Percentiles rank a stretch among this genome's conserved stretches.
phyloP scores from a whole-genome alignment of 2,329 filamentous ascomycete species.

The Aspergillus arachidicola region DNA sequence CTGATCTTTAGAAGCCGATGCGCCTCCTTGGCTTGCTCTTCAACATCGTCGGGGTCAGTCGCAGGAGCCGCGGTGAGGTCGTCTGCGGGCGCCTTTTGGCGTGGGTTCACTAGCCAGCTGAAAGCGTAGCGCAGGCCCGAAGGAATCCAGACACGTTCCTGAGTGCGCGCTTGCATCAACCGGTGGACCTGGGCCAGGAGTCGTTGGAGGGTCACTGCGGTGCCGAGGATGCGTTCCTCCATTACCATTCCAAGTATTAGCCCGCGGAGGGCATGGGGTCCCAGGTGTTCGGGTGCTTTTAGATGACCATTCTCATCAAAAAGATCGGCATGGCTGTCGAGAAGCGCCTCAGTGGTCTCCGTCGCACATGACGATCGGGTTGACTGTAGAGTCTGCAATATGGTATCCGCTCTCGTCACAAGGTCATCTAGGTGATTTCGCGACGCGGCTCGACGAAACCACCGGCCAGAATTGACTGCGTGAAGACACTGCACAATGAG shows the following conservation, averaged over 20 bases:
- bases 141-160: slow-evolving; percentile 47
- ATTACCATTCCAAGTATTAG: slow-evolving; percentile 51
- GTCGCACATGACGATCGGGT: slow-evolving; percentile 21
- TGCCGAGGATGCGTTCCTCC: slow-evolving; percentile 45
- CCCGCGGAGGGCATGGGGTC: slow-evolving; percentile 48
- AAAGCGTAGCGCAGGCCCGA: slow-evolving; percentile 41
- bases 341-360: slow-evolving; percentile 45
- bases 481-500: slow-evolving; percentile 29
- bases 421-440: slow-evolving; percentile 20
- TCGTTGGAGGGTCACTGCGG: not conserved
- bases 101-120: slow-evolving; percentile 40
- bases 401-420: slow-evolving; percentile 6
- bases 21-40: slow-evolving; percentile 38
- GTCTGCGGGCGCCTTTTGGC: slow-evolving; percentile 22
- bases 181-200: slow-evolving; percentile 41
- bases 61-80: slow-evolving; percentile 9
- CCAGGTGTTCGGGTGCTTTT: slow-evolving; percentile 33
- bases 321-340: slow-evolving; percentile 22
- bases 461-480: slow-evolving; percentile 29
- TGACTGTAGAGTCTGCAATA: slow-evolving; percentile 27
- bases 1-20: slow-evolving; percentile 41
- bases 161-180: slow-evolving; percentile 41
- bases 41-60: slow-evolving; percentile 29
- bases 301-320: slow-evolving; percentile 28
- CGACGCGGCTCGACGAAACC: slow-evolving; percentile 25